phyloP scores from a whole-genome alignment of 2,329 filamentous ascomycete genomes.

The Curvularia hawaiiensis region DNA sequence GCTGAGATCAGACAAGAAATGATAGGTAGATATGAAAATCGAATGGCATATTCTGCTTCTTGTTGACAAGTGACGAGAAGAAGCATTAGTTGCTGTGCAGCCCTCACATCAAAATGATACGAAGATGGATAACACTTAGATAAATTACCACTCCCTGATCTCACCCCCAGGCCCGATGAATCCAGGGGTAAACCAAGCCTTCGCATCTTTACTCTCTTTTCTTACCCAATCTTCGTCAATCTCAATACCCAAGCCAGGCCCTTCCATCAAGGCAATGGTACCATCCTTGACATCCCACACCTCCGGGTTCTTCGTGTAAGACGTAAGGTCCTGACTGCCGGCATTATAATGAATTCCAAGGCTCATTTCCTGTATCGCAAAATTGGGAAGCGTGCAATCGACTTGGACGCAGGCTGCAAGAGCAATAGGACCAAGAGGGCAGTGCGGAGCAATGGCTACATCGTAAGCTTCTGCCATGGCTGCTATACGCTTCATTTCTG shows the following conservation, averaged over 20 bases:
- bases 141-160: conserved; percentile 67
- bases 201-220: conserved; percentile 61
- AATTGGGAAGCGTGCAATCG: conserved; percentile 62
- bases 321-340: conserved; percentile 53
- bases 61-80: neutral
- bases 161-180: conserved; percentile 71
- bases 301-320: conserved; percentile 67
- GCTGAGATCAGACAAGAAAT: neutral
- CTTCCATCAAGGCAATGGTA: conserved; percentile 64
- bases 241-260: conserved; percentile 71
- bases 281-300: conserved; percentile 71
- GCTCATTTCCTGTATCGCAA: conserved; percentile 79
- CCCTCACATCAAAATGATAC: neutral
- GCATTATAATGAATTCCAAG: conserved; percentile 79
- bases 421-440: conserved; percentile 73
- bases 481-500: conserved; percentile 71
- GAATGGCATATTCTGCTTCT: neutral
- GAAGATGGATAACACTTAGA: neutral
- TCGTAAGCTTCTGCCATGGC: conserved; percentile 76
- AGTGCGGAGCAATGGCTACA: conserved; percentile 74
- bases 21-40: neutral
- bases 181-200: conserved; percentile 68
- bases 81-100: neutral
- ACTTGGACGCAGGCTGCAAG: conserved; percentile 74
- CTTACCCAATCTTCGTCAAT: conserved; percentile 70